These are phyloP conservation scores for Salvia sclarea DNA, from an alignment of 305 asterid genomes.

Conservation along the genomic window DNA sequence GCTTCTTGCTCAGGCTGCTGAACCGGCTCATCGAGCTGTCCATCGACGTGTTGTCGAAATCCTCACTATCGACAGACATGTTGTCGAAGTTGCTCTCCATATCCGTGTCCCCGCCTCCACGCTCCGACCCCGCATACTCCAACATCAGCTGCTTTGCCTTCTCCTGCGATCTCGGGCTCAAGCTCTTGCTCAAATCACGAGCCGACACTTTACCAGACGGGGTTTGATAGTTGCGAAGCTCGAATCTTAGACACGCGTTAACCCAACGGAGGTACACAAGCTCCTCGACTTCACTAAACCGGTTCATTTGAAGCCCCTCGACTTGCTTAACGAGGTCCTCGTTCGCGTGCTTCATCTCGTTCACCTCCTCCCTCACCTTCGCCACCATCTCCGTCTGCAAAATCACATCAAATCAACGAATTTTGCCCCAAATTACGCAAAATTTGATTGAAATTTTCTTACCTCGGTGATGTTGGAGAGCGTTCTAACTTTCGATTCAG, in stretches of 20 bases:
- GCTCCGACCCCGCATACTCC: slow-evolving; percentile 96
- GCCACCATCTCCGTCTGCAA: slow-evolving; percentile 88
- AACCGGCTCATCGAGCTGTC: slow-evolving; percentile 74
- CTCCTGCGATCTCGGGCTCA: slow-evolving; percentile 92
- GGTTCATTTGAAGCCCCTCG: slow-evolving; percentile 95
- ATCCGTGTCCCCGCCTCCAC: slow-evolving; percentile 97
- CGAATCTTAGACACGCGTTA: slow-evolving; percentile 85
- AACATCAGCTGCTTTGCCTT: slow-evolving; percentile 88
- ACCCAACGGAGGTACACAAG: slow-evolving; percentile 99
- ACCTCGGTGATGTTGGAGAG: slow-evolving; percentile 94
- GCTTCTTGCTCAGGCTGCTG: slow-evolving; percentile 74
- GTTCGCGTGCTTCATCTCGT: slow-evolving; percentile 63
- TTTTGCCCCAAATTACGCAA: neutral
- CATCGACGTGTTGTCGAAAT: slow-evolving; percentile 72
- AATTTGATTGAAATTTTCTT: too few relatives aligned
- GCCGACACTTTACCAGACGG: slow-evolving; percentile 85
- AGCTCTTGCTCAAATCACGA: slow-evolving; percentile 76
- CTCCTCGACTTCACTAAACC: slow-evolving; percentile 98
- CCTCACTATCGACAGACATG: slow-evolving; percentile 91
- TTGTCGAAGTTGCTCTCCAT: slow-evolving; percentile 89
- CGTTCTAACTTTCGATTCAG: slow-evolving; percentile 64
- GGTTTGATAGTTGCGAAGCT: slow-evolving; percentile 81
- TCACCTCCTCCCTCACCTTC: slow-evolving; percentile 73
- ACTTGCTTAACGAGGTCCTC: slow-evolving; percentile 94
- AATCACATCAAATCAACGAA: slow-evolving; percentile 19